Percentiles rank a stretch among this genome's conserved stretches.
Conservation (phyloP, 768 basidiomycete genomes). For the Nidula microcarpa region DNA sequence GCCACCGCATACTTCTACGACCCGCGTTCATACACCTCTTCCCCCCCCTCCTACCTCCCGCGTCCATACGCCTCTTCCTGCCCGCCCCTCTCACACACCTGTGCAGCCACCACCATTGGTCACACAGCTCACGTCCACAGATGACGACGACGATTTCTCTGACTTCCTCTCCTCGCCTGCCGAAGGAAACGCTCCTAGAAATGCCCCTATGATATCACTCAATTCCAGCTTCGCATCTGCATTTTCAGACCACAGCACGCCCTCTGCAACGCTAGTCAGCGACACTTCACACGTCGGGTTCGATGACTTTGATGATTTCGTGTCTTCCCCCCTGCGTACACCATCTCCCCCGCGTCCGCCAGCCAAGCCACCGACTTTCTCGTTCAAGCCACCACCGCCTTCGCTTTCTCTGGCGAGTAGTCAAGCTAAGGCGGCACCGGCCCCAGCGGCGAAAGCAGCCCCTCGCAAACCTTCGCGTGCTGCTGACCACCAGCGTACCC, state of each 20-base stretch:
- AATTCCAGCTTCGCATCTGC: neutral
- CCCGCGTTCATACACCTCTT: conserved; percentile 7
- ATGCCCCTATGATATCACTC: conserved; percentile 7
- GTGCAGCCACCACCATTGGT: conserved; percentile 20
- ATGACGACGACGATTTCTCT: conserved; percentile 53
- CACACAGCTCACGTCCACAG: conserved; percentile 14
- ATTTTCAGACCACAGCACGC: neutral
- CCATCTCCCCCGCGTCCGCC: conserved; percentile 30
- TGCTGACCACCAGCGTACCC: conserved; percentile 52
- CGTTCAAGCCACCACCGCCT: conserved; percentile 5
- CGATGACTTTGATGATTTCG: conserved; percentile 46
- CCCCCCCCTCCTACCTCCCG: conserved; percentile 11
- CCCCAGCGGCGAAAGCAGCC: conserved; percentile 2
- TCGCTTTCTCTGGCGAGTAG: neutral
- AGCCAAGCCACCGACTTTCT: conserved; percentile 6
- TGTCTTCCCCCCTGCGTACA: conserved; percentile 35
- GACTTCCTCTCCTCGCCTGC: conserved; percentile 40
- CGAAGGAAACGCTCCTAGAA: conserved; percentile 8
- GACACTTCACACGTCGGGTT: neutral
- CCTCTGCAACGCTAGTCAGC: conserved; percentile 1
- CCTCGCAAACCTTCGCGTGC: conserved; percentile 28
- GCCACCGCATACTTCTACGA: conserved; percentile 15
- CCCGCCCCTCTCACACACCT: conserved; percentile 8
- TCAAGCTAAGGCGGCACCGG: neutral
- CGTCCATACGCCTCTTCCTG: conserved; percentile 12